phyloP scores from a whole-genome alignment of 2,329 filamentous ascomycete species.

The Salinomyces thailandicus region DNA sequence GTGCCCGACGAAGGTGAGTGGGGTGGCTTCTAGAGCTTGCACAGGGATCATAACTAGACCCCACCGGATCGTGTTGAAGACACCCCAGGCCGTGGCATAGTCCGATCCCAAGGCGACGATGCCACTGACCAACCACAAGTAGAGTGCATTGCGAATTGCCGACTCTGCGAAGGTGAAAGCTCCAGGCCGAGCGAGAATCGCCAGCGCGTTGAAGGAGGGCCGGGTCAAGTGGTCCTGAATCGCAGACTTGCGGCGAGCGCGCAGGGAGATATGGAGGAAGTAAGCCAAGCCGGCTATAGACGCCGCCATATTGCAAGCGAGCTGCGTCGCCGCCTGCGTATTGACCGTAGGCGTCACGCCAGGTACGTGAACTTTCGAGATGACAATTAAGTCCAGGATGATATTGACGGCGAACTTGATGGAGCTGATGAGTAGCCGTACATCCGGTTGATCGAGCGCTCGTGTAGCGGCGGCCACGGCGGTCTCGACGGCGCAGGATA shows the following conservation, averaged over 20 bases:
- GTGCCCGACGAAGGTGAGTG: conserved; percentile 56
- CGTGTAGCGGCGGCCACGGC: conserved; percentile 52
- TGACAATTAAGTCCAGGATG: conserved; percentile 53
- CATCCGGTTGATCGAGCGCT: conserved; percentile 58
- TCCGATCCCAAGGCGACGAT: conserved; percentile 53
- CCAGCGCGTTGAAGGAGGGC: conserved; percentile 37
- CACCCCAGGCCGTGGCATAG: conserved; percentile 62
- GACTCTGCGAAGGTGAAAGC: conserved; percentile 53
- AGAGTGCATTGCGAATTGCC: conserved; percentile 56
- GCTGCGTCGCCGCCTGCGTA: conserved; percentile 52
- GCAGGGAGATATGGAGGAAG: conserved; percentile 41
- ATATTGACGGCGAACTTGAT: conserved; percentile 58
- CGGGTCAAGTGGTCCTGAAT: conserved; percentile 1
- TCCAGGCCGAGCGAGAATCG: conserved; percentile 47
- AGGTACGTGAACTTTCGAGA: conserved; percentile 55
- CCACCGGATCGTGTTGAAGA: conserved; percentile 67
- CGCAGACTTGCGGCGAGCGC: conserved; percentile 3
- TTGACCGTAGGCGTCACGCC: conserved; percentile 47
- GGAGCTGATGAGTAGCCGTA: conserved; percentile 55
- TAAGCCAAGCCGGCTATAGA: conserved; percentile 49
- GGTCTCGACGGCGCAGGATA: conserved; percentile 53
- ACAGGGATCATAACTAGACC: conserved; percentile 66
- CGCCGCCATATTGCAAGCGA: conserved; percentile 49
- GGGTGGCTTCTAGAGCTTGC: conserved; percentile 54
- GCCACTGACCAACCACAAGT: conserved; percentile 57